Percentiles rank a stretch among this genome's conserved stretches.
These are phyloP conservation scores for Cucumis cinereus DNA, from an alignment of 306 rosid genomes.

Conservation along the genomic window DNA sequence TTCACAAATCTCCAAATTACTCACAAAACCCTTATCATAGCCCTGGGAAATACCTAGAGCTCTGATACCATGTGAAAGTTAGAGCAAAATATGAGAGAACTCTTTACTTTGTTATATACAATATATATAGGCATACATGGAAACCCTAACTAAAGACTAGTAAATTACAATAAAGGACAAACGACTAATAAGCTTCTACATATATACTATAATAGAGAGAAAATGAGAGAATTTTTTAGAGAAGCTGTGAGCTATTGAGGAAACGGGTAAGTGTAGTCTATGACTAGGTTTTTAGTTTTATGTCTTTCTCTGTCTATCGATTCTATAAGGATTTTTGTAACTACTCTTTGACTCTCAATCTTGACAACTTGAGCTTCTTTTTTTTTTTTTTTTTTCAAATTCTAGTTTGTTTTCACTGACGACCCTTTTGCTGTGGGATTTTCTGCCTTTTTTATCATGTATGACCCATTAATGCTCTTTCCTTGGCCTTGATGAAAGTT, in stretches of 20 bases:
- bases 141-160: too few species aligned
- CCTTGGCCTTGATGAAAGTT: neutral
- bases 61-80: too few species aligned
- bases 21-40: too few species aligned
- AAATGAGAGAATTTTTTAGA: neutral
- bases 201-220: neutral
- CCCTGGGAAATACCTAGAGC: too few species aligned
- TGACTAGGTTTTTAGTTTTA: neutral
- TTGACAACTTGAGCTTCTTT: neutral
- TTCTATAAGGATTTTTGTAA: neutral
- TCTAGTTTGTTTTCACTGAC: neutral
- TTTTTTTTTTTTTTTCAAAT: neutral
- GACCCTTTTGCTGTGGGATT: neutral
- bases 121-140: too few species aligned
- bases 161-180: too few species aligned
- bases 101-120: too few species aligned
- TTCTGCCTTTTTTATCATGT: neutral
- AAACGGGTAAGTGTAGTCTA: neutral
- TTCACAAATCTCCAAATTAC: too few species aligned
- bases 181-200: too few species aligned
- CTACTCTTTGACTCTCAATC: neutral
- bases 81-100: too few species aligned
- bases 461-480: neutral
- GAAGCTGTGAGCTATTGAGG: neutral
- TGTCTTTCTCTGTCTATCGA: neutral